Percentiles rank a stretch among this genome's conserved stretches.
Conservation (phyloP, 495 filamentous ascomycete genomes). For the Penicillium coffeae region DNA sequence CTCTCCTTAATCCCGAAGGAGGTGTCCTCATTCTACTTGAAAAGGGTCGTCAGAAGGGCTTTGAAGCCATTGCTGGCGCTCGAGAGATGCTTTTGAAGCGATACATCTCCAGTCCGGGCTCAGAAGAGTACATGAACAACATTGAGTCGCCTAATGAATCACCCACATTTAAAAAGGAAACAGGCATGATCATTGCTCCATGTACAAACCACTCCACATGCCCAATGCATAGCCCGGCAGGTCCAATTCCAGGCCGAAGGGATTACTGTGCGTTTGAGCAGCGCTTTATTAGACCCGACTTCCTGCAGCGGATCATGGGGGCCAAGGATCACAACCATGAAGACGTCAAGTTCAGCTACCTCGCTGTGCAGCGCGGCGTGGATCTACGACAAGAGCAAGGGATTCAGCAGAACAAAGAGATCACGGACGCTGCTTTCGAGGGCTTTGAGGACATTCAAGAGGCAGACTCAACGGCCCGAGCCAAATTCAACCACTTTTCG, state of each 20-base stretch:
- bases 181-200: slow-evolving; percentile 90
- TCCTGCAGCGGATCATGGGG: slow-evolving; percentile 74
- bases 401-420: slow-evolving; percentile 39
- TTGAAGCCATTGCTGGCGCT: slow-evolving; percentile 84
- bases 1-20: slow-evolving; percentile 75
- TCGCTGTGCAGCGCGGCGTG: slow-evolving; percentile 78
- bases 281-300: slow-evolving; percentile 77
- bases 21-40: slow-evolving; percentile 86
- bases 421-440: slow-evolving; percentile 48
- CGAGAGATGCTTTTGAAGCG: slow-evolving; percentile 71
- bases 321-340: slow-evolving; percentile 75
- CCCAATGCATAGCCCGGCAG: slow-evolving; percentile 76
- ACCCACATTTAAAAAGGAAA: slow-evolving; percentile 54
- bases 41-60: slow-evolving; percentile 86
- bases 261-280: slow-evolving; percentile 92
- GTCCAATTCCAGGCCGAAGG: slow-evolving; percentile 64
- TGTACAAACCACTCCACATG: slow-evolving; percentile 89
- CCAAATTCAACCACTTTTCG: slow-evolving; percentile 53
- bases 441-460: slow-evolving; percentile 40
- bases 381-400: slow-evolving; percentile 42
- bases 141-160: slow-evolving; percentile 33
- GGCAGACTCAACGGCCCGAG: neutral
- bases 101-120: slow-evolving; percentile 64
- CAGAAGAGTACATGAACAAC: slow-evolving; percentile 40
- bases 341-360: slow-evolving; percentile 82